phyloP scores from a whole-genome alignment of 495 filamentous ascomycete species.

The Penicillium desertorum region DNA sequence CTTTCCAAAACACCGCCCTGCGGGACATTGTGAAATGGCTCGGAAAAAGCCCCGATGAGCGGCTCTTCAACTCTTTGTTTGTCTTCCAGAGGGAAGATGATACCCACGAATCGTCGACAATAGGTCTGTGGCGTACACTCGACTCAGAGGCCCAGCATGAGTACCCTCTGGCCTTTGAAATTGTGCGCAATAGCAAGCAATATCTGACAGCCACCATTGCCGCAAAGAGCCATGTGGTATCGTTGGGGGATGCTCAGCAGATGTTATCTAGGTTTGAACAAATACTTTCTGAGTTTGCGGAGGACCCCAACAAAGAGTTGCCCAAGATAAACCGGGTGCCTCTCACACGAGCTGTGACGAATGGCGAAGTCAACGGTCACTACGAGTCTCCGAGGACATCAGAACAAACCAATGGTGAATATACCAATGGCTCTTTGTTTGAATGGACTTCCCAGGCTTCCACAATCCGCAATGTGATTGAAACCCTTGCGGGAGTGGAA shows the following conservation, averaged over 20 bases:
- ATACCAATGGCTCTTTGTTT: constrained; percentile 33
- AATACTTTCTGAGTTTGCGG: constrained; percentile 25
- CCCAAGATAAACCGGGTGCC: constrained; percentile 16
- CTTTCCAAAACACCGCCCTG: constrained; percentile 47
- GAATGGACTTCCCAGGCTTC: constrained; percentile 53
- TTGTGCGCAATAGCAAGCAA: constrained; percentile 48
- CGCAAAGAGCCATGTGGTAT: constrained; percentile 34
- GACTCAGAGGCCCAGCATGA: constrained; percentile 56
- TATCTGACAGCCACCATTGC: constrained; percentile 55
- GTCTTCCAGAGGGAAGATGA: constrained; percentile 61
- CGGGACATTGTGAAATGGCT: constrained; percentile 49
- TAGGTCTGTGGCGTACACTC: constrained; percentile 55
- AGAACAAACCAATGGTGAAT: background rate
- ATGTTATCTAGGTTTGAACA: constrained; percentile 30
- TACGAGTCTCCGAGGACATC: background rate
- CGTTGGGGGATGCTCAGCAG: constrained; percentile 18
- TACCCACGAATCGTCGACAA: constrained; percentile 17
- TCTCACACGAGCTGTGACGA: background rate
- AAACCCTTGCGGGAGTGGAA: constrained; percentile 55
- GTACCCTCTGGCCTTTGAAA: constrained; percentile 76
- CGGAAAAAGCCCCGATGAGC: constrained; percentile 34
- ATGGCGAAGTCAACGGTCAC: constrained; percentile 4
- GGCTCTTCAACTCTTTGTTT: constrained; percentile 47
- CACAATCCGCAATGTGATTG: constrained; percentile 57
- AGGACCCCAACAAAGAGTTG: constrained; percentile 20